Conservation (phyloP, 257 asterid species). For the Nicotiana paniculata region DNA sequence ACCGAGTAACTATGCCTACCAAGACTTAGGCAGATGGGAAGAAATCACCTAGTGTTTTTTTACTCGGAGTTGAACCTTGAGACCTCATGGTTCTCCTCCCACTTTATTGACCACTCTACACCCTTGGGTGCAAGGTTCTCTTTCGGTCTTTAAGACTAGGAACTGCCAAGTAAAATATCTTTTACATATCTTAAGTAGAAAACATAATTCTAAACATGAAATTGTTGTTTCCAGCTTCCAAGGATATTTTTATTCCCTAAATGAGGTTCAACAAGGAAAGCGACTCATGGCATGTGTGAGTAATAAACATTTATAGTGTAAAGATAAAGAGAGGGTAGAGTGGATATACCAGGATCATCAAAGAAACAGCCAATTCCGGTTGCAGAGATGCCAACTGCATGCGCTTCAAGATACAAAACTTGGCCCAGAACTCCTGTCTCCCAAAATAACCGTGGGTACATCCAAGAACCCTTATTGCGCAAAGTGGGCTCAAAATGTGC, state of each 20-base stretch:
- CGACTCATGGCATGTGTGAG: neutral
- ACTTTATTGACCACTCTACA: too few relatives aligned
- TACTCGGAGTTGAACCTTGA: too few relatives aligned
- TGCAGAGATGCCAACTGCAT: conserved; percentile 87
- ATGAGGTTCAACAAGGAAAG: neutral
- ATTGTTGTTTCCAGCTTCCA: neutral
- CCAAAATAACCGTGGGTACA: conserved; percentile 96
- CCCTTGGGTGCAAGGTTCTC: too few relatives aligned
- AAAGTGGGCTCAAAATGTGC: conserved; percentile 68
- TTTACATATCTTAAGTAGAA: neutral
- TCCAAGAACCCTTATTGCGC: conserved; percentile 62
- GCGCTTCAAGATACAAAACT: conserved; percentile 88
- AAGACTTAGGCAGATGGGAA: too few relatives aligned
- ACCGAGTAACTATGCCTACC: too few relatives aligned
- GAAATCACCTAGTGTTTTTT: too few relatives aligned
- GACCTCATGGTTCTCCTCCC: too few relatives aligned
- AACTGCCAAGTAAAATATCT: neutral
- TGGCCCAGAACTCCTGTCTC: conserved; percentile 98
- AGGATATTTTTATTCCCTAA: neutral
- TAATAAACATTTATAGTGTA: neutral
- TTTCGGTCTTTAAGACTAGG: neutral
- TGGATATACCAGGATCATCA: conserved; percentile 75
- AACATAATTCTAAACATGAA: neutral
- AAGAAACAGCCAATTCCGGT: conserved; percentile 96
- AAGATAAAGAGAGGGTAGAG: neutral